These are phyloP conservation scores for Leishmania martiniquensis DNA, from an alignment of 208 protist species.

Conservation along the genomic window DNA sequence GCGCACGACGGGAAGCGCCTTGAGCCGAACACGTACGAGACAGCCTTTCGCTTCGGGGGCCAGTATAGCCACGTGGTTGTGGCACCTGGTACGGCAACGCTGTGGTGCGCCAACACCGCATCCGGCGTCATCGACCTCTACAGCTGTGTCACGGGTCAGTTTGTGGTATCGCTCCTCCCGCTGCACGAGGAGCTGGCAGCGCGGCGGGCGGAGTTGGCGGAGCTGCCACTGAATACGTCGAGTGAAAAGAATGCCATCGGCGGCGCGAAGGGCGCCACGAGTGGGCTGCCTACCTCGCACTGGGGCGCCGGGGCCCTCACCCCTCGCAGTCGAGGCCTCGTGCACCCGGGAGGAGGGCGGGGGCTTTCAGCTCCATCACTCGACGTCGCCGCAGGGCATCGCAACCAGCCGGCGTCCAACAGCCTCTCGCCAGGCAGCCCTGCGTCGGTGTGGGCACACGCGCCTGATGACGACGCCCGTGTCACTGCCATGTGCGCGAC, in stretches of 20 bases:
- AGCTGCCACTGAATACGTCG: constrained; percentile 12
- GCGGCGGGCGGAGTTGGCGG: constrained; percentile 15
- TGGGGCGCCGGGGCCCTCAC: background rate
- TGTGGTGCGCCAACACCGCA: constrained; percentile 63
- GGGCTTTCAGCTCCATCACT: background rate
- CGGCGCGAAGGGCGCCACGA: background rate
- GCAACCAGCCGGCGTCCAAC: background rate
- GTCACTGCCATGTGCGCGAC: constrained; percentile 48
- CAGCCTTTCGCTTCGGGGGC: constrained; percentile 47
- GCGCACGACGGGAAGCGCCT: constrained; percentile 29
- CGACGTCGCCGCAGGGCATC: background rate
- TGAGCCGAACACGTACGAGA: constrained; percentile 42
- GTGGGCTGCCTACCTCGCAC: background rate
- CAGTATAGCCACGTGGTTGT: constrained; percentile 39
- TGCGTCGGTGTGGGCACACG: no score
- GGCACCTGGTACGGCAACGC: constrained; percentile 41
- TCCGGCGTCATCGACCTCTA: constrained; percentile 66
- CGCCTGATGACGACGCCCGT: constrained; percentile 3
- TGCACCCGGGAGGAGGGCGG: background rate
- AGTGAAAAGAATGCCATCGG: background rate
- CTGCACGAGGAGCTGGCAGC: constrained; percentile 20
- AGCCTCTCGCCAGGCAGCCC: background rate
- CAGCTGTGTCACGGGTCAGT: constrained; percentile 61
- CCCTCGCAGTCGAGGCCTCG: constrained; percentile 16
- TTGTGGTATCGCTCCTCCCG: constrained; percentile 38